A percentile compares a stretch with the other conserved stretches of the same genome.
Evolutionary conservation across 306 rosid genomes (phyloP).

Genomic region (Calophaca sinica): DNA sequence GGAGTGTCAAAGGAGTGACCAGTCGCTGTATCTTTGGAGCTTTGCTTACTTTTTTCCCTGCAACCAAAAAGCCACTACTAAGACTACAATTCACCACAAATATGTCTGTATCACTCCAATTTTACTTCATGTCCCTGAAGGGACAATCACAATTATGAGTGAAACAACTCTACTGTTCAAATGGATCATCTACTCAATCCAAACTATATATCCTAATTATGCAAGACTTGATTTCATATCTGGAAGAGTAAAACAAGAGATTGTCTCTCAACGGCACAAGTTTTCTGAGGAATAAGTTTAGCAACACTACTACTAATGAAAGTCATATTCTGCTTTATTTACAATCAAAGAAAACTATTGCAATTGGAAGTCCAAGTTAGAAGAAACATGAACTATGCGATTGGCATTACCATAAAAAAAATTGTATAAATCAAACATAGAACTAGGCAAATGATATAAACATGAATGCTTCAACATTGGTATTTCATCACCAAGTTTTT

Average conservation of each 20-base stretch:
- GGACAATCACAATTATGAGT: not conserved
- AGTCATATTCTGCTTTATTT: too few relatives aligned
- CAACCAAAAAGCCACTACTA: not conserved
- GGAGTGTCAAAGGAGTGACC: conserved; percentile 57
- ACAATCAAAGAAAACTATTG: not conserved
- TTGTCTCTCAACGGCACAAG: not conserved
- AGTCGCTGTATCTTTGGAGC: conserved; percentile 52
- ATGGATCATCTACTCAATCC: not conserved
- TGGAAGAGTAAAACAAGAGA: not conserved
- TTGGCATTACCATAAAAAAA: not conserved
- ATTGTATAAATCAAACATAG: not conserved
- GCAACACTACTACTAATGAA: not conserved
- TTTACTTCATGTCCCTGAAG: not conserved
- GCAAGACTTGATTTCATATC: not conserved
- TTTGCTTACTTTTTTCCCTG: conserved; percentile 55
- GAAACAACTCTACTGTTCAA: not conserved
- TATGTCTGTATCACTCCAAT: not conserved
- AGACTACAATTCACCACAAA: not conserved
- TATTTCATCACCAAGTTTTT: not conserved
- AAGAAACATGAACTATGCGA: too few relatives aligned
- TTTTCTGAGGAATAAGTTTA: too few relatives aligned
- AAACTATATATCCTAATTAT: not conserved
- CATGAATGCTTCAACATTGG: not conserved
- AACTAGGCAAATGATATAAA: not conserved
- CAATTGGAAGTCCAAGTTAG: too few relatives aligned